Base-by-base conservation (phyloP, 2,329 filamentous ascomycete genomes). In the Paecilomyces variotii region DNA sequence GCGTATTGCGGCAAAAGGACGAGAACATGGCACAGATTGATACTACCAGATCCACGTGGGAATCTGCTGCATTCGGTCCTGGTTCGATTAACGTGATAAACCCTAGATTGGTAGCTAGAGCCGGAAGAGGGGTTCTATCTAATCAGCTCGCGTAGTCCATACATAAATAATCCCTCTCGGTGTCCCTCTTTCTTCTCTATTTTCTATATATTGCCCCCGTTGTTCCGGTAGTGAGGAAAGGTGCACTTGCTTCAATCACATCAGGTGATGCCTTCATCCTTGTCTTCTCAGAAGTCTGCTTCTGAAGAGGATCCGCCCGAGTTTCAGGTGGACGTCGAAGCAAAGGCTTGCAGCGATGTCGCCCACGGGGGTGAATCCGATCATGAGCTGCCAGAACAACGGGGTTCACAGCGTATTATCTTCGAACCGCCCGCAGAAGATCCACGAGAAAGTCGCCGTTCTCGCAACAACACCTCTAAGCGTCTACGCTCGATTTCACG, bases 401-500 rank as follows among this genome's bases (percentile, higher is more conserved):
- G 19, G 39, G 9, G 28, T 14, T 34, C 53, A 28, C 30, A 32
- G 12, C 53, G 27, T 12, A 35, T 54, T 54, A 9, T 34, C 25
- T 54, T 54, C 54, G 34, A 32, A 24, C 28, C 35, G 2, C 12
- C 34, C 32, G 14, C 24, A 4, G 34, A 12, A 6, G 54, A 45
- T 26, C 55, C 27, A 26, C 30, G 56, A 19, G 39, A 28, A 12
- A 34, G 52, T 5, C 52, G 58, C 53, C 54, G 52, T 19, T 51
- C 34, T 50, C 35, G 39, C 39, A 45, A 19, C 14, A 45, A 10
- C 39, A 10, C 30, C 30, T 32, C 30, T 32, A 45, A 19, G 54
- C 12, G 12, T 19, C 26, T 56, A 14, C 53, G 51, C 24, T 52
- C 53, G 25, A 39, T 56, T 49, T 51, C 60, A 24, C 62, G 63